These are phyloP conservation scores for Maudiozyma pseudohumilis DNA, from an alignment of 805 yeast species.

Conservation along the genomic window DNA sequence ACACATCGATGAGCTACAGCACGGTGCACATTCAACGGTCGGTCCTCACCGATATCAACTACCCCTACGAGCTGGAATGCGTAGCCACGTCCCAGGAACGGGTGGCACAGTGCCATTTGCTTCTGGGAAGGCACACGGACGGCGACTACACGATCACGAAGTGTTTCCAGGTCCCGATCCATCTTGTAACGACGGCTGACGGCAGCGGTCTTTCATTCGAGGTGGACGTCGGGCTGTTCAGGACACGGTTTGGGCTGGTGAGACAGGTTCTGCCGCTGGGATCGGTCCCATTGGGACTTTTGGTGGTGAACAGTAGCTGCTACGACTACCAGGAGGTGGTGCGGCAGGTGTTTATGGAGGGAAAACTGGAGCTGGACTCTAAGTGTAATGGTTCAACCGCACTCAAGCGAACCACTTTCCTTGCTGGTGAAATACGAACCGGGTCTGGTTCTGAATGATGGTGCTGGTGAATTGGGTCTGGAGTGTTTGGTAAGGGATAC, in stretches of 20 bases:
- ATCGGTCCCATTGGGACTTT: constrained; percentile 2
- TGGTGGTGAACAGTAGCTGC: constrained; percentile 7
- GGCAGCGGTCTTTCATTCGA: constrained; percentile 3
- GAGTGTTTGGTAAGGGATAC: too few relatives aligned
- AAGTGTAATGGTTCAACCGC: background rate
- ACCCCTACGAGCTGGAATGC: constrained; percentile 6
- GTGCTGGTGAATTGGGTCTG: too few relatives aligned
- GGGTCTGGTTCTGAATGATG: too few relatives aligned
- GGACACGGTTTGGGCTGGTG: constrained; percentile 6
- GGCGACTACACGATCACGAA: background rate
- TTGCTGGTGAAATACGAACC: too few relatives aligned
- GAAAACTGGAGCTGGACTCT: background rate
- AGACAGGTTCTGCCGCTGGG: background rate
- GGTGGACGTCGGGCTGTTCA: constrained; percentile 4
- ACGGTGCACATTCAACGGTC: too few relatives aligned
- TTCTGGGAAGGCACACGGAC: constrained; percentile 7
- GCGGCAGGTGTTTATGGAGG: constrained; percentile 3
- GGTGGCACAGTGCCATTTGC: constrained; percentile 11
- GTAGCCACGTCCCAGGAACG: background rate
- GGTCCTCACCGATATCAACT: constrained; percentile 10
- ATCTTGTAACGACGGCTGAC: background rate
- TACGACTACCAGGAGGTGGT: constrained; percentile 7
- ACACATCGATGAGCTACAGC: too few relatives aligned
- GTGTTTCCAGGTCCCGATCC: constrained; percentile 2
- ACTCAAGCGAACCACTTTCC: too few relatives aligned